Percentiles rank a stretch among this genome's conserved stretches.
phyloP scores from a whole-genome alignment of 2,329 filamentous ascomycete genomes.

The Dactylellina sp. region DNA sequence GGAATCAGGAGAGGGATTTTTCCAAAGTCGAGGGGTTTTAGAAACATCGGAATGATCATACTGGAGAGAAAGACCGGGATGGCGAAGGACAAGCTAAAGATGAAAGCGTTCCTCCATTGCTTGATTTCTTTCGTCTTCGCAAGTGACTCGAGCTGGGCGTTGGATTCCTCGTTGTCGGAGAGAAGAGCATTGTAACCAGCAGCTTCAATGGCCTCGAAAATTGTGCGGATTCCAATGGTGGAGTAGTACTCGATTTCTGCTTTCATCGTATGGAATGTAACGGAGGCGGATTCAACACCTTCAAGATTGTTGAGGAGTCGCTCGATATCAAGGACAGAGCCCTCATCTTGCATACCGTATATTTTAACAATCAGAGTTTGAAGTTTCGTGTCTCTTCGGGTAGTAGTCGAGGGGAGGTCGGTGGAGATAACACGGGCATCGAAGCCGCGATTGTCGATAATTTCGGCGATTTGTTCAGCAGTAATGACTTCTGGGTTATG shows the following conservation, averaged over 20 bases:
- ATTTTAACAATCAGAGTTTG: slow-evolving; percentile 82
- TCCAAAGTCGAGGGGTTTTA: slow-evolving; percentile 82
- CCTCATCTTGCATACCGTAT: slow-evolving; percentile 77
- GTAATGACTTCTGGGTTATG: slow-evolving; percentile 80
- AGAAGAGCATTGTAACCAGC: slow-evolving; percentile 88
- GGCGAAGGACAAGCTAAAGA: slow-evolving; percentile 81
- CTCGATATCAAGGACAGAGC: slow-evolving; percentile 80
- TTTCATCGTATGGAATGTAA: slow-evolving; percentile 79
- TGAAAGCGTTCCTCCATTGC: slow-evolving; percentile 88
- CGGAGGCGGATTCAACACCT: slow-evolving; percentile 78
- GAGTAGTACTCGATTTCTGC: slow-evolving; percentile 79
- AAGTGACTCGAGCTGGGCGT: slow-evolving; percentile 93
- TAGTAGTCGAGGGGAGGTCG: slow-evolving; percentile 68
- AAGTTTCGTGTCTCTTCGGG: slow-evolving; percentile 61
- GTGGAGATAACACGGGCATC: slow-evolving; percentile 86
- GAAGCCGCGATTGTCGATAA: slow-evolving; percentile 90
- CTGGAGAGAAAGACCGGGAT: slow-evolving; percentile 90
- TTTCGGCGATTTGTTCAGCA: slow-evolving; percentile 79
- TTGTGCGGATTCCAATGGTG: slow-evolving; percentile 79
- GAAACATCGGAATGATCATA: slow-evolving; percentile 92
- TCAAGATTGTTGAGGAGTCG: slow-evolving; percentile 72
- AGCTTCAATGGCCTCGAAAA: slow-evolving; percentile 86
- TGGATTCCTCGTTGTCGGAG: slow-evolving; percentile 92
- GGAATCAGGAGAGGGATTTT: slow-evolving; percentile 72
- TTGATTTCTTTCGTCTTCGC: slow-evolving; percentile 96